phyloP scores from a whole-genome alignment of 805 yeast species.

The Sugiyamaella valdiviana region DNA sequence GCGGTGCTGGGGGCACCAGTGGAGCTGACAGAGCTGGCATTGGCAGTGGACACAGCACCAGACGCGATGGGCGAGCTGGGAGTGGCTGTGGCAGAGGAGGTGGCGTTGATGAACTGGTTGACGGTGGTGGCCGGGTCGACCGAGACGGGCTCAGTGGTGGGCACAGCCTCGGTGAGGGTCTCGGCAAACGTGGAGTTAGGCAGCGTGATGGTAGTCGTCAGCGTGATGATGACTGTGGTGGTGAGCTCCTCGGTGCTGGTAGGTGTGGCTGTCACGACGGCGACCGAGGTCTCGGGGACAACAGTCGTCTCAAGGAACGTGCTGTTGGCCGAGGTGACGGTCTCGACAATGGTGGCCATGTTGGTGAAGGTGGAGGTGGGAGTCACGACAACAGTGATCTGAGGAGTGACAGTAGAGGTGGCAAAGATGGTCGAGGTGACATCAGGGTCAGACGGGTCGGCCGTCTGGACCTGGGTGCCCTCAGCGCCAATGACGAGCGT shows the following conservation, averaged over 20 bases:
- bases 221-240: constrained; percentile 9
- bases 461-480: constrained; percentile 4
- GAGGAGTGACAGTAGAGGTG: constrained; percentile 4
- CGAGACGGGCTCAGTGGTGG: constrained; percentile 1
- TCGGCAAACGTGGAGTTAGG: constrained; percentile 5
- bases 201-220: constrained; percentile 6
- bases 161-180: constrained; percentile 1
- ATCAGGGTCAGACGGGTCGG: constrained; percentile 4
- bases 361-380: constrained; percentile 12
- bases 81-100: not conserved
- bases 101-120: not conserved
- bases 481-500: constrained; percentile 7
- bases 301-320: constrained; percentile 6
- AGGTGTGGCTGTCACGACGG: not conserved
- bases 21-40: constrained; percentile 11
- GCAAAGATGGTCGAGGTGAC: constrained; percentile 1
- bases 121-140: not conserved
- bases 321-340: constrained; percentile 11
- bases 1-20: constrained; percentile 11
- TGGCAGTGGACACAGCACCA: not conserved
- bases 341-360: constrained; percentile 10
- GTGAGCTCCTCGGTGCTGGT: not conserved
- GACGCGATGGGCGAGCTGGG: too few species aligned
- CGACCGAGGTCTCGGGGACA: constrained; percentile 4
- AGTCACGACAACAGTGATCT: constrained; percentile 10